A percentile compares a stretch with the other conserved stretches of the same genome.
phyloP scores from a whole-genome alignment of 352 stramenopile species.

The Globisporangium abappressorium region DNA sequence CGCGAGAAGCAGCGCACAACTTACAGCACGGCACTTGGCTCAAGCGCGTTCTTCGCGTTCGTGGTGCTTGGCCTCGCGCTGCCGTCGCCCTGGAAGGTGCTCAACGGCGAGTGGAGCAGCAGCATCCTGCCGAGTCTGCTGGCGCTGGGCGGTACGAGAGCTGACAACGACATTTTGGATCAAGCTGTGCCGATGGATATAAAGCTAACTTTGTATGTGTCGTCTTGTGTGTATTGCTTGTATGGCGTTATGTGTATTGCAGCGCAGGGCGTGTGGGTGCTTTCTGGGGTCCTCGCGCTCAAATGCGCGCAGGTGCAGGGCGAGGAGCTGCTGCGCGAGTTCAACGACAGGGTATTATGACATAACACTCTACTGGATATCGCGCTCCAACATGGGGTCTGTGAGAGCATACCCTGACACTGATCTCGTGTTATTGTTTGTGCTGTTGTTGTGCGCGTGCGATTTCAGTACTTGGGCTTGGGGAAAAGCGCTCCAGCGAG shows the following conservation, averaged over 20 bases:
- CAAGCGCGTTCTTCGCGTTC: constrained; percentile 32
- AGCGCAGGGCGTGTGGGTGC: constrained; percentile 50
- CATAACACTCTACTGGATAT: background rate
- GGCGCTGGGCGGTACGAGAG: constrained; percentile 40
- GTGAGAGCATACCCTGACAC: background rate
- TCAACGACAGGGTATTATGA: constrained; percentile 42
- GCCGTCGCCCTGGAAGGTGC: constrained; percentile 61
- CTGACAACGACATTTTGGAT: background rate
- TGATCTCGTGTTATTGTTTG: background rate
- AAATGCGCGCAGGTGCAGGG: constrained; percentile 68
- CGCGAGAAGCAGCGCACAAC: constrained; percentile 57
- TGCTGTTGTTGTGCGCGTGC: background rate
- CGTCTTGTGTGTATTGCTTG: background rate
- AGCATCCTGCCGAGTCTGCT: constrained; percentile 49
- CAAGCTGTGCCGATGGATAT: background rate
- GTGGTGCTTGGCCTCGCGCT: constrained; percentile 47
- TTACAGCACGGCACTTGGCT: constrained; percentile 62
- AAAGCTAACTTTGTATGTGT: background rate
- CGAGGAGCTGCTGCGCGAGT: constrained; percentile 55
- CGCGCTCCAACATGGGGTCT: background rate
- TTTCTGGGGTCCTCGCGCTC: constrained; percentile 55
- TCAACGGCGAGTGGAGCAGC: constrained; percentile 74
- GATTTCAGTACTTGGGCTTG: constrained; percentile 29
- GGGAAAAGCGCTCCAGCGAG: constrained; percentile 13
- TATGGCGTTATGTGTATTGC: background rate